These are phyloP conservation scores for Puccinia polysora DNA, from an alignment of 1,284 basidiomycete species.

Conservation along the genomic window DNA sequence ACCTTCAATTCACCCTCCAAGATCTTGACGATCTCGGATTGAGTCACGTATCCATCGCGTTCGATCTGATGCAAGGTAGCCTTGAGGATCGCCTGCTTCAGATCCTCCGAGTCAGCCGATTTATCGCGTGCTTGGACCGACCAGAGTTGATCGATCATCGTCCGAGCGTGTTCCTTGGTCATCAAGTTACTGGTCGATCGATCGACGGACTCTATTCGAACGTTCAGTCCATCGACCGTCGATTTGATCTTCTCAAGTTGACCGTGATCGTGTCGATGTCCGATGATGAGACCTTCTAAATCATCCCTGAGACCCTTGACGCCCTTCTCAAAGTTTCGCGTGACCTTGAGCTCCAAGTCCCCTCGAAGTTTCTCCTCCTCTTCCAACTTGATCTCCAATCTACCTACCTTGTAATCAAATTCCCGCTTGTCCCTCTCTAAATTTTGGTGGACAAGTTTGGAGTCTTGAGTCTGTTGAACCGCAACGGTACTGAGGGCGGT, in stretches of 20 bases:
- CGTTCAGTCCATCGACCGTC: constrained; percentile 7
- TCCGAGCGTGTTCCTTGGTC: constrained; percentile 13
- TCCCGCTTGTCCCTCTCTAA: constrained; percentile 6
- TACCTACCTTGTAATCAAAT: constrained; percentile 23
- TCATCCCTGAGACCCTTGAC: constrained; percentile 7
- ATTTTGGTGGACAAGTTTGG: constrained; percentile 4
- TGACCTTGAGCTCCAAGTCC: constrained; percentile 9
- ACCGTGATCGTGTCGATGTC: constrained; percentile 20
- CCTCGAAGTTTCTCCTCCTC: constrained; percentile 14
- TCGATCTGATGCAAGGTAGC: constrained; percentile 6
- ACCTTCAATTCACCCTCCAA: constrained; percentile 6
- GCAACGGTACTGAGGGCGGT: constrained; percentile 10
- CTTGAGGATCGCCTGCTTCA: constrained; percentile 13
- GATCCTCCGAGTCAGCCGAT: not conserved
- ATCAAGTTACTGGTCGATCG: not conserved
- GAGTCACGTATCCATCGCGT: constrained; percentile 13
- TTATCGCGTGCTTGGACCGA: not conserved
- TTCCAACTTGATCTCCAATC: constrained; percentile 25
- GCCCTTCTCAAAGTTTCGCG: not conserved
- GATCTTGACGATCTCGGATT: constrained; percentile 9
- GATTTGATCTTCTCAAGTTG: constrained; percentile 14
- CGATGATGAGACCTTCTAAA: constrained; percentile 11
- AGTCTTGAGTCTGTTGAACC: constrained; percentile 16
- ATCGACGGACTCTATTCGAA: not conserved
- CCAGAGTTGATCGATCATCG: constrained; percentile 27